phyloP scores from a whole-genome alignment of 2,329 filamentous ascomycete genomes.

The Penicillium glabrum region DNA sequence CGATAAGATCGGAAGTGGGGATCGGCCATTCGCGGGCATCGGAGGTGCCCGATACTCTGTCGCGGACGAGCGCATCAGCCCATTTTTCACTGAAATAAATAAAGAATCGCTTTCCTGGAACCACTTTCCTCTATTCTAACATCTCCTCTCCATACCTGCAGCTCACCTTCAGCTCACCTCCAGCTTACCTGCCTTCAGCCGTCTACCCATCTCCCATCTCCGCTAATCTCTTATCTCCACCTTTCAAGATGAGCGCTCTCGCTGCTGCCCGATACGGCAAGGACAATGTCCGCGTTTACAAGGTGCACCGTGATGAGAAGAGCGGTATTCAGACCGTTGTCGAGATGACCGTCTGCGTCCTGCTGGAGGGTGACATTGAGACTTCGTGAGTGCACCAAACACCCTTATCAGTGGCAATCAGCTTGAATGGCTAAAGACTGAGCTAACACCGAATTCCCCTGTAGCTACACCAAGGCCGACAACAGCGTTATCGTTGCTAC shows the following conservation, averaged over 20 bases:
- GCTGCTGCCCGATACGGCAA: constrained; percentile 57
- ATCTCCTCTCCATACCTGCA: background rate
- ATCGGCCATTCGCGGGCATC: constrained; percentile 36
- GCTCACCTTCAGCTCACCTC: background rate
- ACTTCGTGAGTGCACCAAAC: constrained; percentile 58
- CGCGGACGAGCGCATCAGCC: constrained; percentile 13
- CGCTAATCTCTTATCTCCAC: constrained; percentile 9
- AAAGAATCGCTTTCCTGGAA: constrained; percentile 6
- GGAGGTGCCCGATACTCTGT: constrained; percentile 36
- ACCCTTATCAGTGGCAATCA: constrained; percentile 3
- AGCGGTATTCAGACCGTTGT: constrained; percentile 80
- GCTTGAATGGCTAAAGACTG: background rate
- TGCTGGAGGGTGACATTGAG: constrained; percentile 91
- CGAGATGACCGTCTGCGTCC: constrained; percentile 91
- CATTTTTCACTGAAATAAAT: constrained; percentile 14
- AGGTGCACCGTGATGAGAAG: constrained; percentile 77
- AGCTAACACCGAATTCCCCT: background rate
- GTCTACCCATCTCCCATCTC: background rate
- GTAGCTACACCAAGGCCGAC: constrained; percentile 86
- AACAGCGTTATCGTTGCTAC: constrained; percentile 95
- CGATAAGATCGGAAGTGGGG: constrained; percentile 32
- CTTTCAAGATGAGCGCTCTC: constrained; percentile 34
- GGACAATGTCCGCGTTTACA: constrained; percentile 98
- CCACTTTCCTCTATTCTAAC: background rate
- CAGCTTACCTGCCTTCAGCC: background rate